Evolutionary conservation across 2,329 filamentous ascomycete genomes (phyloP), one percentile per base, ranked within the genome.

Genomic region (Penicillium occitanis): DNA sequence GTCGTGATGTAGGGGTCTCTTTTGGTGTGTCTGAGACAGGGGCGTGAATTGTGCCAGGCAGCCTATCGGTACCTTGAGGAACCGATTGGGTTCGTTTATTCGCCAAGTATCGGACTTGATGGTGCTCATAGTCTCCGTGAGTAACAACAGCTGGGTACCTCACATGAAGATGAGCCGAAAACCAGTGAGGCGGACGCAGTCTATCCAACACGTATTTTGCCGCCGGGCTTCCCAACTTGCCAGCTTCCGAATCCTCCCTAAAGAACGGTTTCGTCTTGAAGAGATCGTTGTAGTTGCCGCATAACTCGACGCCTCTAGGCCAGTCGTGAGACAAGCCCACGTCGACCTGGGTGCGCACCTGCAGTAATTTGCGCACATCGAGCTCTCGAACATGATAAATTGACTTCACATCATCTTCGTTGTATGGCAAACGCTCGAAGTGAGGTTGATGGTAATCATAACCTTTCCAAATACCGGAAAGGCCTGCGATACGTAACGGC

Each of bases 381-480:
- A 96, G 79, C 77, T 97, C 93, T 53, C 95, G 86, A 25, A 96
- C 88, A 75, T 98, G 94, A 73, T 97, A 98, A 72, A 96, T 91
- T 63, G 87, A 90, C 75, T 88, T 90, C 67, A 96, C 80, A 63
- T 97, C 92, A 68, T 89, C 87, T 22, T 82, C 75, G 71, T 86
- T 91, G 77, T 97, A 98, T 0, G 95, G 95, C 3, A 99, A 81
- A 17, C 93, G 86, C 80, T 99, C 95, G 69, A 87, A 86, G 74
- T 98, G 94, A 10, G 90, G 83, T 76, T 91, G 93, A 68, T 87
- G 86, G 79, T 96, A 99, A 78, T 97, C 90, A 73, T 89, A 90
- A 1, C 89, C 90, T 77, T 97, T 97, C 91, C 92, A 99, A 69
- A 99, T 99, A 5, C 95, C 95, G 63, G 92, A 95, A 76, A 98